Evolutionary conservation across 2,329 filamentous ascomycete species (phyloP).

Genomic region (Pseudogymnoascus sp.): DNA sequence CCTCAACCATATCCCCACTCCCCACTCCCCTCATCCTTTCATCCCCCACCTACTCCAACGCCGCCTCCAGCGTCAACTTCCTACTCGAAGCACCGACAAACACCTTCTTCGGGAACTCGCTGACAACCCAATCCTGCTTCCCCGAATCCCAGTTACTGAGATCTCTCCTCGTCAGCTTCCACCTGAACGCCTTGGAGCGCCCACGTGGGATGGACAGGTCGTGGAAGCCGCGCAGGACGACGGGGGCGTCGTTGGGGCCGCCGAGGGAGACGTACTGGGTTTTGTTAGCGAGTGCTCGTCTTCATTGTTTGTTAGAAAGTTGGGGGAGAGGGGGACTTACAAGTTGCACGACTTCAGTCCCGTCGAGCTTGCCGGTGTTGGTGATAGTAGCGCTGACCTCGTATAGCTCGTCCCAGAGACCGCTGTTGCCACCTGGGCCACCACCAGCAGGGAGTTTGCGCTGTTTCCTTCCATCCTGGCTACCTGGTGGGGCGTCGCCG

Average conservation of each 20-base stretch:
- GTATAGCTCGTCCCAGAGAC: slow-evolving; percentile 46
- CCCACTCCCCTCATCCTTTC: too few relatives aligned
- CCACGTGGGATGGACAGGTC: slow-evolving; percentile 64
- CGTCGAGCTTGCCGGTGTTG: slow-evolving; percentile 45
- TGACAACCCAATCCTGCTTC: slow-evolving; percentile 71
- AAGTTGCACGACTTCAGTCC: slow-evolving; percentile 50
- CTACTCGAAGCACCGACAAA: slow-evolving; percentile 28
- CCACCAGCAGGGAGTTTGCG: slow-evolving; percentile 40
- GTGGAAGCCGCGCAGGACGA: slow-evolving; percentile 71
- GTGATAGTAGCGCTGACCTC: slow-evolving; percentile 43
- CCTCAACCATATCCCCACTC: too few relatives aligned
- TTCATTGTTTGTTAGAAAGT: slow-evolving; percentile 34
- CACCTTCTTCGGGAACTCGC: slow-evolving; percentile 25
- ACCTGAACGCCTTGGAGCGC: slow-evolving; percentile 55
- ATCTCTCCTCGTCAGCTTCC: slow-evolving; percentile 67
- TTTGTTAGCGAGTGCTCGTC: slow-evolving; percentile 41
- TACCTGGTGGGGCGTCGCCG: slow-evolving; percentile 33
- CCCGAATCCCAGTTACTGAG: slow-evolving; percentile 76
- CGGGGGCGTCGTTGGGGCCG: slow-evolving; percentile 59
- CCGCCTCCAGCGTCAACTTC: slow-evolving; percentile 22
- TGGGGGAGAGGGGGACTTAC: slow-evolving; percentile 36
- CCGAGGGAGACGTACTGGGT: slow-evolving; percentile 66
- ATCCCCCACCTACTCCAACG: slow-evolving; percentile 16
- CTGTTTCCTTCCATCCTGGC: slow-evolving; percentile 38
- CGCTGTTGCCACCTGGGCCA: slow-evolving; percentile 43